Evolutionary conservation across 1,284 basidiomycete genomes (phyloP), one percentile per base, ranked within the genome.

Genomic region (Ceratobasidium sp.): DNA sequence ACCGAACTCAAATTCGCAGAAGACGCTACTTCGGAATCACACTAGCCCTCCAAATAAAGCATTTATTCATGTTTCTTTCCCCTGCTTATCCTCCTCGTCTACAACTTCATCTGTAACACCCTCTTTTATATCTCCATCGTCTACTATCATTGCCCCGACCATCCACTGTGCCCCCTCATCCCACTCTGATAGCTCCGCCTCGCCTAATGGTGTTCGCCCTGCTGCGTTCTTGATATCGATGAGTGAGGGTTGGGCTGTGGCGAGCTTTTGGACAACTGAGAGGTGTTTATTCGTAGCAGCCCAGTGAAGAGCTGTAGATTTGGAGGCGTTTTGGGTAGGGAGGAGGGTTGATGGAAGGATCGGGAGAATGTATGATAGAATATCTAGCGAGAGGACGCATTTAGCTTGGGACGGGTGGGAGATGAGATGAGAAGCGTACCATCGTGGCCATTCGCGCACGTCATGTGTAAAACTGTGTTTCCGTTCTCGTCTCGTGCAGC

Each of bases 281-380:
- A 96, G 85, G 76, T 96, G 94, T 16, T 87, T 84, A 81, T 96
- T 96, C 49, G 95, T 80, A 0, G 92, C 88, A 0, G 95, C 94
- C 94, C 94, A 96, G 79, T 96, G 95, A 11, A 96, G 82, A 5
- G 95, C 85, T 1, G 93, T 95, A 16, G 93, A 94, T 73, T 88
- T 86, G 1, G 91, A 85, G 52, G 81, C 81, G 79, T 96, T 96
- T 73, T 86, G 86, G 0, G 84, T 82, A 1, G 87, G 81, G 35
- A 94, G 79, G 1, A 93, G 80, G 1, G 85, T 81, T 0, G 89
- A 78, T 0, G 91, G 85, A 28, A 92, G 78, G 72, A 88, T 80
- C 0, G 91, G 86, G 4, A 95, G 84, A 18, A 95, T 84, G 77
- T 88, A 89, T 54, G 89, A 84, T 63, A 95, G 84, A 11, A 92